phyloP scores from a whole-genome alignment of 2,329 filamentous ascomycete genomes.

The Xylariaceae sp. region DNA sequence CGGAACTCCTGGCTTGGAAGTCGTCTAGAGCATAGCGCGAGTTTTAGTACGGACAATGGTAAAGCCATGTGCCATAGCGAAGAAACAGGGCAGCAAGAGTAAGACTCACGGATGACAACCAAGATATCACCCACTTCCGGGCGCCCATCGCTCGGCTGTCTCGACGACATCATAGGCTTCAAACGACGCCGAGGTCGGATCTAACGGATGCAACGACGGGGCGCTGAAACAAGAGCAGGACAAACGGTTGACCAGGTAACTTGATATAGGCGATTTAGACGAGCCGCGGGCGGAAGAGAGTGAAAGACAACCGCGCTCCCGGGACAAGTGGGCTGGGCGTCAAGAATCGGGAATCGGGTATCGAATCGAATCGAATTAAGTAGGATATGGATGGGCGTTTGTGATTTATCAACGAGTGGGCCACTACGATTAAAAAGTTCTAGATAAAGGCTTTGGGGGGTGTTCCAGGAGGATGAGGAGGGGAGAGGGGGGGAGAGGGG shows the following conservation, averaged over 20 bases:
- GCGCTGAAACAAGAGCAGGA: conserved; percentile 2
- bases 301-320: conserved; percentile 1
- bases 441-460: background rate
- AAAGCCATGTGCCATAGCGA: background rate
- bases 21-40: conserved; percentile 60
- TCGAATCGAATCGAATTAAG: background rate
- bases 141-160: conserved; percentile 39
- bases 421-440: conserved; percentile 1
- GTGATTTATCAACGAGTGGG: conserved; percentile 12
- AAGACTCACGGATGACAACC: conserved; percentile 64
- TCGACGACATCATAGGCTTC: conserved; percentile 40
- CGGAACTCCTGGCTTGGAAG: conserved; percentile 83
- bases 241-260: conserved; percentile 2
- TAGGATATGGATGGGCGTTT: background rate
- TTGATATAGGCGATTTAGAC: background rate
- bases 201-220: conserved; percentile 4
- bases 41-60: conserved; percentile 4
- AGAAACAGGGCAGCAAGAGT: conserved; percentile 6
- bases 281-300: conserved; percentile 4
- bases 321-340: conserved; percentile 5
- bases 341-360: background rate
- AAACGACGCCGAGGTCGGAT: conserved; percentile 9
- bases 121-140: conserved; percentile 63
- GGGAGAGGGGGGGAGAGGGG: background rate
- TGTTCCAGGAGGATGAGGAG: background rate